These are phyloP conservation scores for Cryptococcus sp. DNA, from an alignment of 1,284 basidiomycete genomes.

Conservation along the genomic window DNA sequence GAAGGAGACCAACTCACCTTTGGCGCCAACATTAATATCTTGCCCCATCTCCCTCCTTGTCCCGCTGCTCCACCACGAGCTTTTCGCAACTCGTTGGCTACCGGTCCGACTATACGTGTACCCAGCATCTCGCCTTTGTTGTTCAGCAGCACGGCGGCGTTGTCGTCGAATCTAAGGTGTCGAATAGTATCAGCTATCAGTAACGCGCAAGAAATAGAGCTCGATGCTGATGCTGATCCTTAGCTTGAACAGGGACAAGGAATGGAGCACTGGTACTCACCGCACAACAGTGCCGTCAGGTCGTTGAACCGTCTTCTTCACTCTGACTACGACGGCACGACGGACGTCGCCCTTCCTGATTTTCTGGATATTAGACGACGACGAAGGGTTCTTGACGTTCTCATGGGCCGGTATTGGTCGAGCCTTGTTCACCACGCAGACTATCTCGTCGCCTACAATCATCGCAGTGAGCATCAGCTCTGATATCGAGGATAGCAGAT, in stretches of 20 bases:
- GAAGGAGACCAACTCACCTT: constrained; percentile 62
- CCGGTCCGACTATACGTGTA: constrained; percentile 90
- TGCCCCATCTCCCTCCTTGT: constrained; percentile 81
- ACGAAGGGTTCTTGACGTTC: constrained; percentile 22
- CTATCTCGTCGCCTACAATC: constrained; percentile 82
- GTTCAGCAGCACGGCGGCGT: constrained; percentile 93
- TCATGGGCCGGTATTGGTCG: constrained; percentile 64
- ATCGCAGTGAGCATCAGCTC: not conserved
- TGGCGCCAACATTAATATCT: constrained; percentile 87
- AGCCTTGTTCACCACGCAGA: constrained; percentile 92
- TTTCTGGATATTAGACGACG: constrained; percentile 60
- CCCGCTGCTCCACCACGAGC: constrained; percentile 53
- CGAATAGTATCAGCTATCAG: no score
- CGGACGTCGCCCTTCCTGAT: constrained; percentile 91
- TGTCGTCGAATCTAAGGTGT: constrained; percentile 83
- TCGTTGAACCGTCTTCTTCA: constrained; percentile 54
- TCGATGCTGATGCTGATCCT: no score
- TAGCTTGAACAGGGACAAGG: not conserved
- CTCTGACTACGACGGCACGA: constrained; percentile 91
- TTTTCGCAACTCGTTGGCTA: constrained; percentile 79
- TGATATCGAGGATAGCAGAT: not conserved
- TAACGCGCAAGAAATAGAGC: no score
- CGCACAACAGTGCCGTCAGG: constrained; percentile 48
- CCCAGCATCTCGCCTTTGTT: constrained; percentile 97
- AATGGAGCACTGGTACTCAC: constrained; percentile 25